Percentiles rank a stretch among this genome's conserved stretches.
phyloP scores from a whole-genome alignment of 2,329 filamentous ascomycete species.

The Botrytis fabae region DNA sequence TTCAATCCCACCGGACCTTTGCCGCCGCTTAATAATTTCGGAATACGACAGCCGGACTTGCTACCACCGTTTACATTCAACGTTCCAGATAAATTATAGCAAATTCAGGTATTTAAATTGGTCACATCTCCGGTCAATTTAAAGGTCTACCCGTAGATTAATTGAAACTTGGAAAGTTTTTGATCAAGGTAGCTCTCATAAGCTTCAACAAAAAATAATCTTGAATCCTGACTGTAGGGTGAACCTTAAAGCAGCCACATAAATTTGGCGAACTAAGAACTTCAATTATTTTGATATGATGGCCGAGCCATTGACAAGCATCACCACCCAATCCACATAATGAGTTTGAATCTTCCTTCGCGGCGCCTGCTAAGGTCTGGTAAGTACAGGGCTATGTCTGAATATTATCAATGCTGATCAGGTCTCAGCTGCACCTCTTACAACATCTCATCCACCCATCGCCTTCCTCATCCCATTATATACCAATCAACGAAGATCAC shows the following conservation, averaged over 20 bases:
- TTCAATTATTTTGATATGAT: constrained; percentile 24
- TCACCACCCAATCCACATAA: constrained; percentile 41
- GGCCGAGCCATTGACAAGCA: not conserved
- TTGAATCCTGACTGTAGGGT: not conserved
- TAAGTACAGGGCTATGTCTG: constrained; percentile 44
- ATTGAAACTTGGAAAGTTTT: not conserved
- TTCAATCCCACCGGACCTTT: constrained; percentile 16
- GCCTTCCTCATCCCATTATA: constrained; percentile 34
- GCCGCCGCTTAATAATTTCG: constrained; percentile 18
- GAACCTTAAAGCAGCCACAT: constrained; percentile 20
- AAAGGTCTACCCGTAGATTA: not conserved
- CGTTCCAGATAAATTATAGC: too few species aligned
- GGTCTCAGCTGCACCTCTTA: constrained; percentile 32
- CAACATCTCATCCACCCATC: constrained; percentile 46
- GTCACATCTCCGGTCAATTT: too few species aligned
- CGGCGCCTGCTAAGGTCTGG: constrained; percentile 61
- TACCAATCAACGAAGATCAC: constrained; percentile 36
- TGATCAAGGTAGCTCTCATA: not conserved
- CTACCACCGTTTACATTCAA: not conserved
- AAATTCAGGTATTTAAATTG: not conserved
- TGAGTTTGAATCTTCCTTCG: constrained; percentile 66
- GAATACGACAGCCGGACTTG: not conserved
- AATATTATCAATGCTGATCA: constrained; percentile 31
- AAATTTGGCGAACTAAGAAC: constrained; percentile 23
- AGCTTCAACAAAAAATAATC: not conserved